These are phyloP conservation scores for Penicillium roqueforti DNA, from an alignment of 495 filamentous ascomycete genomes.

Conservation along the genomic window DNA sequence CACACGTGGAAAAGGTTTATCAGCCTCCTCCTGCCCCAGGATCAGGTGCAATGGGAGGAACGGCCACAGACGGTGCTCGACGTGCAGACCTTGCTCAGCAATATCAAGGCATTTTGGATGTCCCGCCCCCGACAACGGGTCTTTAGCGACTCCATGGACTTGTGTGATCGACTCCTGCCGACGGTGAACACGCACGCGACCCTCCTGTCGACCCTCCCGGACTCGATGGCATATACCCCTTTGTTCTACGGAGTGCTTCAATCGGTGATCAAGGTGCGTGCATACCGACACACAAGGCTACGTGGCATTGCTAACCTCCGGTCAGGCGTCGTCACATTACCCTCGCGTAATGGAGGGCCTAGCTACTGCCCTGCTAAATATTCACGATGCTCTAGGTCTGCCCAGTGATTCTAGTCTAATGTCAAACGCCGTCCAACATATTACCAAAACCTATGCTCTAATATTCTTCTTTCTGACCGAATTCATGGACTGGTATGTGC, in stretches of 20 bases:
- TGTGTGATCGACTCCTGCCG: slow-evolving; percentile 35
- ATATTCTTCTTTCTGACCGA: slow-evolving; percentile 46
- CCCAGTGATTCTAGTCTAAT: slow-evolving; percentile 17
- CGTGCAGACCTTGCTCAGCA: slow-evolving; percentile 29
- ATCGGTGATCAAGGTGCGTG: slow-evolving; percentile 42
- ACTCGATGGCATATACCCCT: slow-evolving; percentile 34
- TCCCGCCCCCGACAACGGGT: slow-evolving; percentile 28
- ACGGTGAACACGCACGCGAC: slow-evolving; percentile 36
- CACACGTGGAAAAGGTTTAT: slow-evolving; percentile 43
- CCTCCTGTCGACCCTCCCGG: slow-evolving; percentile 36
- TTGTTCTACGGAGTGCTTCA: slow-evolving; percentile 46
- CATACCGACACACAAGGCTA: not conserved
- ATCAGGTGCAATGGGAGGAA: slow-evolving; percentile 33
- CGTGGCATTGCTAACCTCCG: slow-evolving; percentile 1
- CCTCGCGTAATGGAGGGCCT: slow-evolving; percentile 44
- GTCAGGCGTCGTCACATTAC: slow-evolving; percentile 44
- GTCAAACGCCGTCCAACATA: slow-evolving; percentile 23
- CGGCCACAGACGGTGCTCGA: slow-evolving; percentile 34
- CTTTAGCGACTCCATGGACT: slow-evolving; percentile 27
- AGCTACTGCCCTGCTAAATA: slow-evolving; percentile 37
- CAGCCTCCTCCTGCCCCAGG: slow-evolving; percentile 28
- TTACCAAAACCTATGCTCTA: slow-evolving; percentile 43
- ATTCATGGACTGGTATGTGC: slow-evolving; percentile 47
- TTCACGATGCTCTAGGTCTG: slow-evolving; percentile 37
- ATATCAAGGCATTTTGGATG: slow-evolving; percentile 31